These are phyloP conservation scores for Talaromyces sp. DNA, from an alignment of 2,329 filamentous ascomycete species.

Conservation along the genomic window DNA sequence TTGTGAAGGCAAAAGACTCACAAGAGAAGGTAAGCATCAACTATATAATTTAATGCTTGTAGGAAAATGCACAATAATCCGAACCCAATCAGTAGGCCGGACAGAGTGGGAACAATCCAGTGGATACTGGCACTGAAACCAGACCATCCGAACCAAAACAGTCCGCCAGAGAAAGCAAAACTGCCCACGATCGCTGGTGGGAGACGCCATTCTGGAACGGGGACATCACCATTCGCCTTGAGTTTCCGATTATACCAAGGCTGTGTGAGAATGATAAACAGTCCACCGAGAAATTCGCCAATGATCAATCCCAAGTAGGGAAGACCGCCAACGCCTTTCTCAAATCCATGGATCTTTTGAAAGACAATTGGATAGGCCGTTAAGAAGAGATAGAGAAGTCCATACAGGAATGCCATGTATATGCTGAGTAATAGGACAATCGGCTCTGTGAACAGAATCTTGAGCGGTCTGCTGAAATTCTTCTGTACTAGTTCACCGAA, in stretches of 20 bases:
- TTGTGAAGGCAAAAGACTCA: too few species aligned
- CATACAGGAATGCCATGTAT: conserved; percentile 39
- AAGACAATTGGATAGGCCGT: conserved; percentile 41
- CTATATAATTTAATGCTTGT: conserved; percentile 60
- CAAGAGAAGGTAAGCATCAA: conserved; percentile 60
- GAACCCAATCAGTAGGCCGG: conserved; percentile 58
- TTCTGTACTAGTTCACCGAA: conserved; percentile 30
- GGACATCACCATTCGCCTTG: conserved; percentile 63
- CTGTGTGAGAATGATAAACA: conserved; percentile 66
- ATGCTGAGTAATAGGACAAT: conserved; percentile 47
- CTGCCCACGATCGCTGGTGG: conserved; percentile 57
- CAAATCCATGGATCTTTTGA: conserved; percentile 53
- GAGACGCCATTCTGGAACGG: conserved; percentile 60
- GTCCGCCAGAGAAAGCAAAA: conserved; percentile 58
- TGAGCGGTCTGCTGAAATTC: conserved; percentile 53
- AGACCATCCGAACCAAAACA: conserved; percentile 78
- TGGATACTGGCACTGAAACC: conserved; percentile 52
- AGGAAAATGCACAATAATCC: conserved; percentile 61
- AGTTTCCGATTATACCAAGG: conserved; percentile 70
- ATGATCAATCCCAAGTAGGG: conserved; percentile 82
- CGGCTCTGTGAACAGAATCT: conserved; percentile 48
- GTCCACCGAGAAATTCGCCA: conserved; percentile 70
- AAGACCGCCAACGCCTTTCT: conserved; percentile 70
- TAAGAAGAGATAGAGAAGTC: conserved; percentile 37
- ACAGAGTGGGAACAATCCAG: conserved; percentile 44